Conservation (phyloP, 805 yeast species). For the Zygosaccharomyces bisporus region DNA sequence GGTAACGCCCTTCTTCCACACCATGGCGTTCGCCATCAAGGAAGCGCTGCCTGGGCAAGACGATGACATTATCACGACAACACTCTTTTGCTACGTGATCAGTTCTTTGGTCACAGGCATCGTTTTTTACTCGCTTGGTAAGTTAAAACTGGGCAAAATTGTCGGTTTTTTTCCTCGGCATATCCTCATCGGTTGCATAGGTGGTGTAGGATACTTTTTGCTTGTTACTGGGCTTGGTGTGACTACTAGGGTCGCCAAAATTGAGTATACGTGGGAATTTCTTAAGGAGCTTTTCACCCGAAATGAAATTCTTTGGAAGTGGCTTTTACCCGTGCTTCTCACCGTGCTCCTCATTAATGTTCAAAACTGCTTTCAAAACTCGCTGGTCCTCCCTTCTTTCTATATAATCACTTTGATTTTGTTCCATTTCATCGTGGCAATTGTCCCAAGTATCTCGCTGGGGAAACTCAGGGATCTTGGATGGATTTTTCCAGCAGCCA, state of each 20-base stretch:
- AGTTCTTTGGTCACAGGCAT: conserved; percentile 84
- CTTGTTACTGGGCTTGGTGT: conserved; percentile 90
- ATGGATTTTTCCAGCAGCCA: conserved; percentile 66
- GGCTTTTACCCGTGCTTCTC: conserved; percentile 66
- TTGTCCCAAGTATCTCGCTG: conserved; percentile 64
- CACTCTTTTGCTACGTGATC: conserved; percentile 77
- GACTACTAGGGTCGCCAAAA: conserved; percentile 70
- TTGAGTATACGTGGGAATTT: conserved; percentile 60
- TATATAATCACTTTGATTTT: conserved; percentile 65
- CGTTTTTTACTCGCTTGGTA: conserved; percentile 74
- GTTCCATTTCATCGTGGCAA: conserved; percentile 64
- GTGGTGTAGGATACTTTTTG: conserved; percentile 95
- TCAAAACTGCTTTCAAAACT: conserved; percentile 58
- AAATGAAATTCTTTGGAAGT: conserved; percentile 46
- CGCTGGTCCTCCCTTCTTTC: conserved; percentile 75
- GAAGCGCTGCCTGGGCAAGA: conserved; percentile 39
- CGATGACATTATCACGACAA: conserved; percentile 73
- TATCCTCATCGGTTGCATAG: conserved; percentile 93
- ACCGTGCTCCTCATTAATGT: conserved; percentile 58
- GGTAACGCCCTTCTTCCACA: conserved; percentile 96
- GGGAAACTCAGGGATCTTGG: conserved; percentile 63
- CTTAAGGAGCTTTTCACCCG: conserved; percentile 43
- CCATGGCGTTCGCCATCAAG: conserved; percentile 79
- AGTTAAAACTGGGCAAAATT: conserved; percentile 71
- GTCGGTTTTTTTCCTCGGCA: conserved; percentile 97